Evolutionary conservation across 139 green algal genomes (phyloP), one percentile per base, ranked within the genome.

Genomic region (Coelastrella sp.): DNA sequence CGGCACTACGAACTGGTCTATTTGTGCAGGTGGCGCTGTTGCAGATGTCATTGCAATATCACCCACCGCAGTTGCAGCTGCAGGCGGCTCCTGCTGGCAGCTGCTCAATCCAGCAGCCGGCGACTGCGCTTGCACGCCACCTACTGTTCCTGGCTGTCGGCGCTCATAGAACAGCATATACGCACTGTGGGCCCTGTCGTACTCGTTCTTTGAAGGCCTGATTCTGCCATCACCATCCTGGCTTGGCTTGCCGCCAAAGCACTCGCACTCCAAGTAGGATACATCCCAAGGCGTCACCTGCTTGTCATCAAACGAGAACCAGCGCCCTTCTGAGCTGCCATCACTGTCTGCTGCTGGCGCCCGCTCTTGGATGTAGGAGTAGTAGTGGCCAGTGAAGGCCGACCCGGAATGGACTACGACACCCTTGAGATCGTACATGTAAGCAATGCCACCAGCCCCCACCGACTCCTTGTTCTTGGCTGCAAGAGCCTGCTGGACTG

Each of bases 81-180:
- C 66, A 19, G 41, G 67, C 51, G 41, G 35, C 51, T 77, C 32
- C 53, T 75, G 81, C 53, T 75, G 81, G 11, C 15, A 23, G 45
- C 81, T 35, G 4, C 57, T 5, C 19, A 21, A 27, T 45, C 23
- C 27, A 25, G 8, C 4, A 27, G n/a, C 48, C 57, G 57, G 32
- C 76, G 11, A 3, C 41, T 57, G 50, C 1, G 48, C 45, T 11
- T 43, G 51, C 48, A 63, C 9, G 32, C 51, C 32, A 63, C 11
- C 34, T 86, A 43, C 66, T 63, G 83, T 13, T 67, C 53, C 11
- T 60, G 51, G 6, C 34, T 91, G 73, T 3, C 81, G 51, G 13
- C 92, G 89, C 89, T 99, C 96, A 79, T 99, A 99, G 43, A 99
- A 94, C 5, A 99, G 94, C 92, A 99, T 98, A 92, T 99, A 99